A percentile compares a stretch with the other conserved stretches of the same genome.
phyloP scores from a whole-genome alignment of 148 eudicot genomes.

The Diospyros lotus region DNA sequence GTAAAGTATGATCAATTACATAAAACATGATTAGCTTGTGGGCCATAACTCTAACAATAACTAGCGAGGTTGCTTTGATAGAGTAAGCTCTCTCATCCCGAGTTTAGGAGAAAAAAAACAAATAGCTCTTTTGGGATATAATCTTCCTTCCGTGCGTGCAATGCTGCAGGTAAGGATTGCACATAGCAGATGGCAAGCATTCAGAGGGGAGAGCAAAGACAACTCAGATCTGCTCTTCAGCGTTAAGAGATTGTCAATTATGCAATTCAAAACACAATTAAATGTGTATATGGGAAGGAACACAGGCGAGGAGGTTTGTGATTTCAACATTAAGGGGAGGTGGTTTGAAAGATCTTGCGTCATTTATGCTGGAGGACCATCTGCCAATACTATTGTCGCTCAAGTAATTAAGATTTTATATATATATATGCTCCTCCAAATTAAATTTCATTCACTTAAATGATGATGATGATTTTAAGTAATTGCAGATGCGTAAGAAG shows the following conservation, averaged over 20 bases:
- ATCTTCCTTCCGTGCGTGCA: not conserved
- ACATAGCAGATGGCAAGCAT: slow-evolving; percentile 36
- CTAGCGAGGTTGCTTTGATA: too few relatives aligned
- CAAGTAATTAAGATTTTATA: too few relatives aligned
- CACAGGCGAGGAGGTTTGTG: slow-evolving; percentile 13
- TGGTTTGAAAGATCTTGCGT: slow-evolving; percentile 24
- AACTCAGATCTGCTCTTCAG: slow-evolving; percentile 18
- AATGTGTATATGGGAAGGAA: slow-evolving; percentile 24
- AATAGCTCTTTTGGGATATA: not conserved
- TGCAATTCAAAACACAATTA: slow-evolving; percentile 21
- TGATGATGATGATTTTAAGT: not conserved
- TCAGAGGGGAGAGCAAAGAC: slow-evolving; percentile 31
- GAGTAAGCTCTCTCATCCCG: not conserved
- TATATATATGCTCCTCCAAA: too few relatives aligned
- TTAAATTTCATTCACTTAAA: too few relatives aligned
- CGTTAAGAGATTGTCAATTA: slow-evolving; percentile 16
- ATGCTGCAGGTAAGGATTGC: slow-evolving; percentile 13
- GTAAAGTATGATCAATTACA: too few relatives aligned
- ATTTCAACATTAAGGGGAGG: slow-evolving; percentile 23
- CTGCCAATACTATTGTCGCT: slow-evolving; percentile 13
- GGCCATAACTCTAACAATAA: too few relatives aligned
- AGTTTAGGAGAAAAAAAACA: not conserved
- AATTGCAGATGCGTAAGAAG: slow-evolving; percentile 28
- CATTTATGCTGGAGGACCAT: slow-evolving; percentile 25
- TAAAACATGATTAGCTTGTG: too few relatives aligned